Percentiles rank a stretch among this genome's conserved stretches.
Conservation (phyloP, 768 basidiomycete genomes). For the Guyanaporus albipodus region DNA sequence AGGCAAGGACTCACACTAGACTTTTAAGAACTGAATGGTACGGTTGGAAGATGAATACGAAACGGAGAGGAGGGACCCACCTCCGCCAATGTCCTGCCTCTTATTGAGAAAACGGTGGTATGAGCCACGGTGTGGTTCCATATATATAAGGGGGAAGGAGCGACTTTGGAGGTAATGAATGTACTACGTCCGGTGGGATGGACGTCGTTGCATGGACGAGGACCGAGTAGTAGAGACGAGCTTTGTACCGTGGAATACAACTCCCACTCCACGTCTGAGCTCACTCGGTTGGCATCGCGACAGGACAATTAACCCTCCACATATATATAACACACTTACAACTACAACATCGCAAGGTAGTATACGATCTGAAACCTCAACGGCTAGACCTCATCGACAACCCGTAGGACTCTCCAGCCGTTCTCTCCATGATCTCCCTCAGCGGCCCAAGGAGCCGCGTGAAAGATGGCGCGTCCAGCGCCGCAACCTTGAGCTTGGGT, state of each 20-base stretch:
- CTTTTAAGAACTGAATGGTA: conserved; percentile 12
- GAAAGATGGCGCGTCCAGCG: conserved; percentile 89
- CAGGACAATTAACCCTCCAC: conserved; percentile 5
- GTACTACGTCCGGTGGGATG: neutral
- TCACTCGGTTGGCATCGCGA: conserved; percentile 31
- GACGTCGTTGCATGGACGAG: conserved; percentile 10
- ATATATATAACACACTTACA: neutral
- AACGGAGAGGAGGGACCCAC: conserved; percentile 20
- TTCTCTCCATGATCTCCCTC: conserved; percentile 89
- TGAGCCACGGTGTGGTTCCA: conserved; percentile 17
- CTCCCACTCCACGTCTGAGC: conserved; percentile 14
- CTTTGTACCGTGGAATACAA: too few species aligned
- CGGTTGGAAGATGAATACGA: neutral
- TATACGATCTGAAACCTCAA: conserved; percentile 11
- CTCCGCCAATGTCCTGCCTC: conserved; percentile 27
- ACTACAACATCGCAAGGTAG: neutral
- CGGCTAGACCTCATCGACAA: conserved; percentile 32
- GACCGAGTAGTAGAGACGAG: neutral
- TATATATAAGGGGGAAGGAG: conserved; percentile 25
- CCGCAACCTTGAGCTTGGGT: conserved; percentile 86
- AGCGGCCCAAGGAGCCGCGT: conserved; percentile 90
- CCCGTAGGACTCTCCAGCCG: conserved; percentile 74
- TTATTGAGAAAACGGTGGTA: conserved; percentile 17
- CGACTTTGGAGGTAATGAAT: conserved; percentile 10
- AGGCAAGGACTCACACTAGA: conserved; percentile 21